A percentile compares a stretch with the other conserved stretches of the same genome.
These are phyloP conservation scores for Ophiocordyceps camponoti-floridani DNA, from an alignment of 2,329 filamentous ascomycete species.

Conservation along the genomic window DNA sequence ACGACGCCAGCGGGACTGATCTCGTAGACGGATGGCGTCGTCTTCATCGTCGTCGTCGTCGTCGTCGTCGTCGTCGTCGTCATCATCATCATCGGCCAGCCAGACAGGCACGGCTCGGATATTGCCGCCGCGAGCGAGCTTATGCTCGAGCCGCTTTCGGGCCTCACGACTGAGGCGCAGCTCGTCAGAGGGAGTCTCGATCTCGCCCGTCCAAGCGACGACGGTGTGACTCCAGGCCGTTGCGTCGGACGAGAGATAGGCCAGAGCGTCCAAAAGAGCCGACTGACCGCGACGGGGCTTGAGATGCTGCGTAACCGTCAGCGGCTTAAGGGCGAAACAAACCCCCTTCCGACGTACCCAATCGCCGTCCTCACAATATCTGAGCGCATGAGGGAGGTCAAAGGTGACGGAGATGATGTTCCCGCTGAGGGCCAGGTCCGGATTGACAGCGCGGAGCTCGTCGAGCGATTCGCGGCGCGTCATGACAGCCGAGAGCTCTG, in stretches of 20 bases:
- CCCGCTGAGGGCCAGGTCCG: conserved; percentile 40
- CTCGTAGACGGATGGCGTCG: conserved; percentile 43
- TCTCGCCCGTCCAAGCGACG: conserved; percentile 89
- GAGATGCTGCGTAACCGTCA: conserved; percentile 37
- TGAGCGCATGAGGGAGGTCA: conserved; percentile 40
- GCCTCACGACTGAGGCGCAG: conserved; percentile 26
- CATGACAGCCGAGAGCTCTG: conserved; percentile 9
- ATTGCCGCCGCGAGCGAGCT: conserved; percentile 53
- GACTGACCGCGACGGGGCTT: conserved; percentile 70
- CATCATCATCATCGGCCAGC: conserved; percentile 61
- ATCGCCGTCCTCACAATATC: conserved; percentile 38
- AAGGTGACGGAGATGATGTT: conserved; percentile 50
- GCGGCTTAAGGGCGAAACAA: too few species aligned
- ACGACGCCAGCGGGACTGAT: conserved; percentile 72
- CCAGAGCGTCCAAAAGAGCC: conserved; percentile 80
- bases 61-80: conserved; percentile 13
- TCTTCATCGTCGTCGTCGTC: conserved; percentile 50
- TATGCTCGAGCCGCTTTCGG: conserved; percentile 53
- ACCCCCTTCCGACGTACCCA: conserved; percentile 26
- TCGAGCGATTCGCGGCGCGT: conserved; percentile 31
- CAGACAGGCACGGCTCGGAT: conserved; percentile 78
- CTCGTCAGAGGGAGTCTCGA: conserved; percentile 23
- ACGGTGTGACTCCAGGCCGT: conserved; percentile 83
- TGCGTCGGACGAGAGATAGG: conserved; percentile 67
- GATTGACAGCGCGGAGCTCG: conserved; percentile 36